phyloP scores from a whole-genome alignment of 768 basidiomycete species.

The Jaapia argillacea region DNA sequence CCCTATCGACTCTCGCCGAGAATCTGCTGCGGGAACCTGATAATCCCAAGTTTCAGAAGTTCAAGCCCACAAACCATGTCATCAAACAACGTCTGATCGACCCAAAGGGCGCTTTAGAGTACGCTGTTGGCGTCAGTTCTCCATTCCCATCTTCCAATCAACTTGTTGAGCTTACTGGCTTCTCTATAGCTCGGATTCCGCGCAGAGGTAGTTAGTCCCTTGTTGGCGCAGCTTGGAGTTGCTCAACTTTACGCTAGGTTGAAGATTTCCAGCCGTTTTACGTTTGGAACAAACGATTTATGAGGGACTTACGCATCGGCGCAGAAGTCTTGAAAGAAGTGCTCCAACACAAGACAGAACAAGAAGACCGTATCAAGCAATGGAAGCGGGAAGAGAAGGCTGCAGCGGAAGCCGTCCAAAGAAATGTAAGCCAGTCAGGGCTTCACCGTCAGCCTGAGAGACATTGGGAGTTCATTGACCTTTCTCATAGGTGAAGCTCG shows the following conservation, averaged over 20 bases:
- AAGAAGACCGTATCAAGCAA: slow-evolving; percentile 36
- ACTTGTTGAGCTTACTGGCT: neutral
- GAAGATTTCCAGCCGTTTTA: slow-evolving; percentile 68
- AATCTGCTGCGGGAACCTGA: slow-evolving; percentile 68
- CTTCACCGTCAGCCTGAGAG: too few relatives aligned
- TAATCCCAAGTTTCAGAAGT: slow-evolving; percentile 60
- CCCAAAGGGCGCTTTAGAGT: slow-evolving; percentile 67
- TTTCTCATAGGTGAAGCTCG: slow-evolving; percentile 53
- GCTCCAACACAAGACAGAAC: slow-evolving; percentile 39
- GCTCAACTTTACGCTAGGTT: slow-evolving; percentile 32
- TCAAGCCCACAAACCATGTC: slow-evolving; percentile 64
- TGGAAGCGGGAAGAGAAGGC: slow-evolving; percentile 52
- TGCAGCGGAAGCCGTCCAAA: slow-evolving; percentile 38
- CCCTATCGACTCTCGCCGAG: slow-evolving; percentile 54
- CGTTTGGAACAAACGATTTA: slow-evolving; percentile 40
- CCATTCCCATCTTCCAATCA: neutral
- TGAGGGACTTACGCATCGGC: slow-evolving; percentile 52
- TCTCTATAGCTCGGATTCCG: slow-evolving; percentile 56
- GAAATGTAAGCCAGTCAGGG: too few relatives aligned
- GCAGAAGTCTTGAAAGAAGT: slow-evolving; percentile 55
- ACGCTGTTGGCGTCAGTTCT: slow-evolving; percentile 62
- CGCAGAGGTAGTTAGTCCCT: slow-evolving; percentile 38
- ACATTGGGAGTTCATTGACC: too few relatives aligned
- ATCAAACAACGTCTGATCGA: slow-evolving; percentile 63
- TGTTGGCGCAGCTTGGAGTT: neutral